Evolutionary conservation across 208 protist species (phyloP).

Genomic region (Tritrichomonas foetus): DNA sequence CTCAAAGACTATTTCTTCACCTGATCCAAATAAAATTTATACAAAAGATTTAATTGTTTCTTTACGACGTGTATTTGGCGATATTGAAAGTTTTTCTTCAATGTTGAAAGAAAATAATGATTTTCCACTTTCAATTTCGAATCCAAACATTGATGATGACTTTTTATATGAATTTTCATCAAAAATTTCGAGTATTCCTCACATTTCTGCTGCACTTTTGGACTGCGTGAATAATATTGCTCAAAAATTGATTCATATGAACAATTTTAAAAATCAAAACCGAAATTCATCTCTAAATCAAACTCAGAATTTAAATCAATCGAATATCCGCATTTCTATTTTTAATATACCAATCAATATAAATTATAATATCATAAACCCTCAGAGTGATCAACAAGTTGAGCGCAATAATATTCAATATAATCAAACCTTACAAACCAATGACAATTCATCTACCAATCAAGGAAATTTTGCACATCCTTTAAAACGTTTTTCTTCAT

Average conservation of each 20-base stretch:
- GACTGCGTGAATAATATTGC: neutral
- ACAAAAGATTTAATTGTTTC: neutral
- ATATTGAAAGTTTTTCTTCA: neutral
- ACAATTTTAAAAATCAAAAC: no score
- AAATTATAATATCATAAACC: no score
- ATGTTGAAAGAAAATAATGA: no score
- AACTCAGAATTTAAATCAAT: no score
- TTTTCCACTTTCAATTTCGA: neutral
- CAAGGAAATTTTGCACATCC: neutral
- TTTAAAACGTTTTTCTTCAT: neutral
- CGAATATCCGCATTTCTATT: no score
- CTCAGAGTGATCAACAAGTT: no score
- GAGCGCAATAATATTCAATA: no score
- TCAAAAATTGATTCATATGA: neutral
- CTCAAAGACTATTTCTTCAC: neutral
- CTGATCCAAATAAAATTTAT: neutral
- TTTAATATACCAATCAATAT: no score
- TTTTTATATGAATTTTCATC: neutral
- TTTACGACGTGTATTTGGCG: neutral
- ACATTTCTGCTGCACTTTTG: neutral
- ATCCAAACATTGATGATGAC: neutral
- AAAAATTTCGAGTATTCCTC: neutral
- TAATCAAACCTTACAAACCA: no score
- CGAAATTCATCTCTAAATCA: no score
- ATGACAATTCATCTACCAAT: neutral